Base-by-base conservation (phyloP, 164 flowering plant genomes). In the Hamamelis virginiana region DNA sequence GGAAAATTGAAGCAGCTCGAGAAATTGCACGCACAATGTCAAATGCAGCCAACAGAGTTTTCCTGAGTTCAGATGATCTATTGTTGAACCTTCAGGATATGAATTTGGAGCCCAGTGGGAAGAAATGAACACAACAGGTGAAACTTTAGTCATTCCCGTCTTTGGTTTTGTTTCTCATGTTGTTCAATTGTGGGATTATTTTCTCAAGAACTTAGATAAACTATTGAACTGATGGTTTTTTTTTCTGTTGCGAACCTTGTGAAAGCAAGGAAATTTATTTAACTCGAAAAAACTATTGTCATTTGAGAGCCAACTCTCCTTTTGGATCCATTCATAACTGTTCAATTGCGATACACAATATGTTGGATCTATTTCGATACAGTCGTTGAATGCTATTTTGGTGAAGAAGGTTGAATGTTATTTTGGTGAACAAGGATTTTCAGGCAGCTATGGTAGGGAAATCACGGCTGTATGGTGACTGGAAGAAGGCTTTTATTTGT, bases 1-100 rank as follows among this genome's bases (percentile, higher is more conserved):
- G 86, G 73, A 77, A 72, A 69, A 82, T 86, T 61, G 85, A 84
- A 76, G 89, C 87, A 58, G 70, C 86, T 18, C 76, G 84, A 65
- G 87, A 86, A 59, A 84, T 82, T 58, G 83, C 89, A 5, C 76
- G 76, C 0, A 79, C 75, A 5, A 62, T 85, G 3, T 19, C 86
- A 4, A 76, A 70, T 66, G 65, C 86, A 23, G 68, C 72, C 55
- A 85, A 87, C 76, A 75, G 74, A 51, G 81, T 79, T 9, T 79
- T 75, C 74, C 77, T 86, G 81, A 76, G 47, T 69, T 72, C 87
- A 0, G 84, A 78, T 46, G 81, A 85, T 33, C 74, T 85, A 67
- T 65, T 85, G 79, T 81, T 86, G 65, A 82, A 84, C 74, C 82
- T 85, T 63, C 80, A 80, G 50, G 76, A 71, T 22, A 76, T 85